Percentiles rank a stretch among this genome's conserved stretches.
phyloP scores from a whole-genome alignment of 1,284 basidiomycete species.

The Trichosporon ovoides region DNA sequence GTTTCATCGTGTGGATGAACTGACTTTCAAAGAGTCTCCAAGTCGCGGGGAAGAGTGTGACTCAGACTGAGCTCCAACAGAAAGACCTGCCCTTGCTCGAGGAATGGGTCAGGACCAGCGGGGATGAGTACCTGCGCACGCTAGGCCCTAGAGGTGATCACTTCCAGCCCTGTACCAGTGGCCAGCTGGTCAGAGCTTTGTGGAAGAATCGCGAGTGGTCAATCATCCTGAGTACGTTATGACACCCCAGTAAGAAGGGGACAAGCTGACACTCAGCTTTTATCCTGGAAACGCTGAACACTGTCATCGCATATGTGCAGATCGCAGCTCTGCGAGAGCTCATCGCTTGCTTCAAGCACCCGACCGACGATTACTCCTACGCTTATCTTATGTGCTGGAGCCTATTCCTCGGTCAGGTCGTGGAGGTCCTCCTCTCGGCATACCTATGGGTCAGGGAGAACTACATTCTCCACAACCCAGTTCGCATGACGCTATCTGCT shows the following conservation, averaged over 20 bases:
- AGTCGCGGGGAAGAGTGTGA: conserved; percentile 27
- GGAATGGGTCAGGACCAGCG: conserved; percentile 28
- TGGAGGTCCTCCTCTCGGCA: conserved; percentile 28
- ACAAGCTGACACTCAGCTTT: conserved; percentile 24
- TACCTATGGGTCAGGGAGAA: conserved; percentile 40
- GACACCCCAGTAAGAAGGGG: background rate
- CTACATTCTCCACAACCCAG: conserved; percentile 40
- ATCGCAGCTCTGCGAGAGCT: conserved; percentile 40
- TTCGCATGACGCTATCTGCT: conserved; percentile 36
- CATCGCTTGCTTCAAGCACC: conserved; percentile 31
- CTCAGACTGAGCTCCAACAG: conserved; percentile 29
- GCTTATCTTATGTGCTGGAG: conserved; percentile 44
- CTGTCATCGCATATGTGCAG: conserved; percentile 32
- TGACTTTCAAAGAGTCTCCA: conserved; percentile 26
- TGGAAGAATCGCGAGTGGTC: conserved; percentile 32
- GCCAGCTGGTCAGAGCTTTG: conserved; percentile 28
- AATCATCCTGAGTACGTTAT: conserved; percentile 31
- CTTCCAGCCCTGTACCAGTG: conserved; percentile 18
- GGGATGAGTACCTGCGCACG: conserved; percentile 10
- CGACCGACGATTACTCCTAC: conserved; percentile 33
- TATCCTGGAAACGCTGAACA: conserved; percentile 30
- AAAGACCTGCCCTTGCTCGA: conserved; percentile 42
- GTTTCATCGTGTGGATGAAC: conserved; percentile 7
- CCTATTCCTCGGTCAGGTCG: conserved; percentile 37
- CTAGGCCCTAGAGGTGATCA: conserved; percentile 19